Evolutionary conservation across 441 rosid genomes (phyloP), one percentile per base, ranked within the genome.

Genomic region (Erysimum cheiri): DNA sequence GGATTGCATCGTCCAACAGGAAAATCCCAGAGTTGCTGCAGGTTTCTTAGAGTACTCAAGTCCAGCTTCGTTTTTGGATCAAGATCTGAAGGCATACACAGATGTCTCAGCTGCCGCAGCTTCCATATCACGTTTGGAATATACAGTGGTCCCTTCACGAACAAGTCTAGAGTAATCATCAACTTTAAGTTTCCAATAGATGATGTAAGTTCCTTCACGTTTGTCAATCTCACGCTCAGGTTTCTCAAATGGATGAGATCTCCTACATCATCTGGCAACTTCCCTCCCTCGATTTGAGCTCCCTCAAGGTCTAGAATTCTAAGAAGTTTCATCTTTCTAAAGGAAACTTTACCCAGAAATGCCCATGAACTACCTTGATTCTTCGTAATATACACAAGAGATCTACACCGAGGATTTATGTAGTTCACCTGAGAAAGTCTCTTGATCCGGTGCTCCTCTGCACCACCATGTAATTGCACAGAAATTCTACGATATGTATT

Each of bases 231-330:
- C 73, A 76, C 14, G 12, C 76, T 76, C 29, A 75, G 28, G 71
- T 69, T 48, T 33, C 75, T 75, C 71, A 75, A 50, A 41, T 70
- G 75, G 36, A 75, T 69, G 65, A 75, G 75, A 41, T 75, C 69
- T 35, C 71, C 74, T 28, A 69, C 28, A 14, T 63, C 60, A 8
- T 54, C 63, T 3, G 75, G 79, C 3, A 75, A 39, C 74, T 69
- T 75, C 47, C 74, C 75, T 68, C 74, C 73, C 53, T 33, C 8
- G 15, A 70, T 41, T 39, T 71, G 59, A 39, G 41, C 74, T 49
- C 74, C 74, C 19, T 63, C 74, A 3, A 75, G 70, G 64, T 75
- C 74, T 14, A 69, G 40, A 61, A 69, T 26, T 48, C 79, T 54
- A 41, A 75, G 70, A 39, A 62, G 57, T 67, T 69, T 69, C 60